Evolutionary conservation across 768 basidiomycete species (phyloP).

Genomic region (Psilocybe tampanensis): DNA sequence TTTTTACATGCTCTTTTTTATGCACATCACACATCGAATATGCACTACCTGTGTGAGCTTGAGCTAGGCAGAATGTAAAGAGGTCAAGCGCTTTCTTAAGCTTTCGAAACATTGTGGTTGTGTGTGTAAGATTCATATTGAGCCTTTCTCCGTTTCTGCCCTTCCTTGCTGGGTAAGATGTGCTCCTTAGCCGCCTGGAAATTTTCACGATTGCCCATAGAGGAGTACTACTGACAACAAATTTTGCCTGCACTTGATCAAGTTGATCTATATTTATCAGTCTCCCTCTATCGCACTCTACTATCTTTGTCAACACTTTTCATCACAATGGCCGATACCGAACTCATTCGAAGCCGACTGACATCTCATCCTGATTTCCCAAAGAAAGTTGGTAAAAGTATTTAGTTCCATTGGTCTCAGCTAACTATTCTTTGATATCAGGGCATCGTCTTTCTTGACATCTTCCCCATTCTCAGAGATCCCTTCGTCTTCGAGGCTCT

Average conservation of each 20-base stretch:
- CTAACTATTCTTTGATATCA: conserved; percentile 28
- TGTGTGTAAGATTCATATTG: no score
- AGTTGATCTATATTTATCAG: background rate
- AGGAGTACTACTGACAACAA: no score
- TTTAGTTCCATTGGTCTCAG: background rate
- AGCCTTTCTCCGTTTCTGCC: no score
- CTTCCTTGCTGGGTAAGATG: no score
- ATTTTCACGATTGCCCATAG: no score
- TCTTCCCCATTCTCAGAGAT: conserved; percentile 89
- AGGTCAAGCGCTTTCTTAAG: no score
- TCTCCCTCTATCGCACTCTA: background rate
- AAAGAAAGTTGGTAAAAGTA: conserved; percentile 66
- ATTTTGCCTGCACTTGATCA: no score
- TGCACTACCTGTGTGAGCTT: conserved; percentile 1
- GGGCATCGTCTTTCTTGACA: conserved; percentile 93
- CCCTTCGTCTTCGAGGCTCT: conserved; percentile 89
- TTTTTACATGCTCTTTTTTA: conserved; percentile 29
- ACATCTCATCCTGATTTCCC: conserved; percentile 79
- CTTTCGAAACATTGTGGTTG: no score
- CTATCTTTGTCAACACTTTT: conserved; percentile 13
- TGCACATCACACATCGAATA: conserved; percentile 17
- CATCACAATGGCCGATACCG: conserved; percentile 77
- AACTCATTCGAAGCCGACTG: conserved; percentile 64
- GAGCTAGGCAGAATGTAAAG: no score
- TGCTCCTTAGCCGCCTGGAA: no score